Conservation (phyloP, 352 stramenopile species). For the Hyaloperonospora brassicae region DNA sequence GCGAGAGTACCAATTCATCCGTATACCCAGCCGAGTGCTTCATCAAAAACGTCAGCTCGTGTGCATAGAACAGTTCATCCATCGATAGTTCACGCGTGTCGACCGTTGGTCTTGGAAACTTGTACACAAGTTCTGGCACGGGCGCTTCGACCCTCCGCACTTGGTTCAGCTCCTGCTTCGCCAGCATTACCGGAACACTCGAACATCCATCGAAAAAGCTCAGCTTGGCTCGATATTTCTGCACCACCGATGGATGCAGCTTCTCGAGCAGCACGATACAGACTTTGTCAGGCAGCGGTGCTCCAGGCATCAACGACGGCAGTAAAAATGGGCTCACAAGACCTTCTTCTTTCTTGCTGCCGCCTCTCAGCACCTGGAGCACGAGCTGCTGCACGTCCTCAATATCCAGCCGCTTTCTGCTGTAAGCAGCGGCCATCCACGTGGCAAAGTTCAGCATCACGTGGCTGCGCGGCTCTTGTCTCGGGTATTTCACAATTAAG, state of each 20-base stretch:
- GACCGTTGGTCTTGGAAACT: conserved; percentile 54
- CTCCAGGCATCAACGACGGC: conserved; percentile 37
- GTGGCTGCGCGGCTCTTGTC: conserved; percentile 49
- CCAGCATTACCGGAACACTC: conserved; percentile 55
- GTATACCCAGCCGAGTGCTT: conserved; percentile 64
- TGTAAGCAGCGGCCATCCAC: conserved; percentile 53
- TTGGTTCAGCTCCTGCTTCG: conserved; percentile 40
- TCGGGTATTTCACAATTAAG: conserved; percentile 57
- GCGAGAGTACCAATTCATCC: conserved; percentile 64
- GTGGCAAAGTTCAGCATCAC: conserved; percentile 62
- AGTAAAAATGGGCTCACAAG: conserved; percentile 46
- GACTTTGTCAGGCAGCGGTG: conserved; percentile 45
- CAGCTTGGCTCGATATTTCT: conserved; percentile 58
- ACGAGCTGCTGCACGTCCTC: conserved; percentile 60
- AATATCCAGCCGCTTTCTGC: conserved; percentile 40
- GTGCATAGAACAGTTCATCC: conserved; percentile 65
- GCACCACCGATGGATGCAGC: conserved; percentile 60
- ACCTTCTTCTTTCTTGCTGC: conserved; percentile 14
- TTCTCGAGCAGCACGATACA: conserved; percentile 65
- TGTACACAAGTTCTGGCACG: conserved; percentile 59
- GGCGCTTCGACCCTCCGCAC: conserved; percentile 46
- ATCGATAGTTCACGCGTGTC: conserved; percentile 45
- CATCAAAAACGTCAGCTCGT: conserved; percentile 79
- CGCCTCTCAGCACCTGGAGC: conserved; percentile 32
- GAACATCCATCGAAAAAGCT: conserved; percentile 69